Evolutionary conservation across 2,329 filamentous ascomycete species (phyloP).

Genomic region (Cladophialophora exuberans): DNA sequence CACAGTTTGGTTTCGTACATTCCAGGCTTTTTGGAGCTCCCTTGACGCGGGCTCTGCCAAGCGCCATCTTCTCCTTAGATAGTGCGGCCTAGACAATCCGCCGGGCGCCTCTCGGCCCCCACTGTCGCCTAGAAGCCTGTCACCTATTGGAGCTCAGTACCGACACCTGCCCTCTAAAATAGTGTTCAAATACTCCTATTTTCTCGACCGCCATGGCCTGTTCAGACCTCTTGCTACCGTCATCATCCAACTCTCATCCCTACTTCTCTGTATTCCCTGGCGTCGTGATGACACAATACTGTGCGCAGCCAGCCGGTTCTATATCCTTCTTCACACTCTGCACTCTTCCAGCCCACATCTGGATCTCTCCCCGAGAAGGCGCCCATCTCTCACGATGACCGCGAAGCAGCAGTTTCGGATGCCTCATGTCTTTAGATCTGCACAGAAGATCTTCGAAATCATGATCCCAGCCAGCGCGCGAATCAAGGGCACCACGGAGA

Average conservation of each 20-base stretch:
- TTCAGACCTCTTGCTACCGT: not conserved
- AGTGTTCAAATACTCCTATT: not conserved
- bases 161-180: constrained; percentile 1
- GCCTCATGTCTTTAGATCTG: constrained; percentile 12
- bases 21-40: too few relatives aligned
- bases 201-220: not conserved
- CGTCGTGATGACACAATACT: constrained; percentile 2
- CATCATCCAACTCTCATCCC: constrained; percentile 3
- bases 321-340: constrained; percentile 5
- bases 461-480: constrained; percentile 6
- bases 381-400: constrained; percentile 8
- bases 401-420: constrained; percentile 11
- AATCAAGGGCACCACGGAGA: constrained; percentile 11
- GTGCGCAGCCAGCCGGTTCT: not conserved
- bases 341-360: constrained; percentile 10
- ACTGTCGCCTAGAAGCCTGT: too few relatives aligned
- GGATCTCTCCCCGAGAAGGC: constrained; percentile 14
- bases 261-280: constrained; percentile 2
- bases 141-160: not conserved
- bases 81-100: too few relatives aligned
- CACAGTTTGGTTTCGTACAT: too few relatives aligned
- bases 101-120: too few relatives aligned
- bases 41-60: too few relatives aligned
- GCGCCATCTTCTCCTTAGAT: too few relatives aligned
- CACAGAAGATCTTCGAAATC: constrained; percentile 13